phyloP scores from a whole-genome alignment of 1,284 basidiomycete genomes.

The Laetiporus sulphureus region DNA sequence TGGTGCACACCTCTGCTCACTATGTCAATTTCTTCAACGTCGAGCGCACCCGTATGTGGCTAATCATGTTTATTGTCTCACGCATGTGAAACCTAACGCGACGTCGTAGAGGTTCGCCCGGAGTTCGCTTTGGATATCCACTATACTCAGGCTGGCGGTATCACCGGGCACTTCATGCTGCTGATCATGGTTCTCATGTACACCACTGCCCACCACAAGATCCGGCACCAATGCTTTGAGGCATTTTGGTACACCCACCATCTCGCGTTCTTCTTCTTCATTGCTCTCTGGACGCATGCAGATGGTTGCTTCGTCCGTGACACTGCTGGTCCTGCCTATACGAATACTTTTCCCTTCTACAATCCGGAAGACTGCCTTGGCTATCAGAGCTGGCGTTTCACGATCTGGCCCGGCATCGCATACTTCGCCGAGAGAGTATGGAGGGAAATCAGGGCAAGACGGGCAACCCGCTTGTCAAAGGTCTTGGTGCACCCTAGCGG shows the following conservation, averaged over 20 bases:
- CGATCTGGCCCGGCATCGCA: constrained; percentile 79
- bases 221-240: constrained; percentile 83
- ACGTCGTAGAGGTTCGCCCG: constrained; percentile 66
- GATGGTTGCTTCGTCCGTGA: constrained; percentile 92
- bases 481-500: constrained; percentile 79
- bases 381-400: constrained; percentile 82
- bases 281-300: constrained; percentile 82
- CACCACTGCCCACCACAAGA: constrained; percentile 75
- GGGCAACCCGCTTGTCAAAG: constrained; percentile 70
- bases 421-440: constrained; percentile 83
- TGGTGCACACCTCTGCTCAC: constrained; percentile 85
- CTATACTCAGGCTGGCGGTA: constrained; percentile 78
- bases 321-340: constrained; percentile 60
- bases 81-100: constrained; percentile 5
- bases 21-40: constrained; percentile 91
- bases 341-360: constrained; percentile 74
- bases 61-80: neutral
- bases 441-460: constrained; percentile 71
- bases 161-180: constrained; percentile 88
- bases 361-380: constrained; percentile 76
- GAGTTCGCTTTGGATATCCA: constrained; percentile 75
- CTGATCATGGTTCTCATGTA: constrained; percentile 86
- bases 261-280: constrained; percentile 88
- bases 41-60: constrained; percentile 61
- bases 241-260: constrained; percentile 94